Evolutionary conservation across 2,329 filamentous ascomycete genomes (phyloP), one percentile per base, ranked within the genome.

Genomic region (Verticillium tricorpus): DNA sequence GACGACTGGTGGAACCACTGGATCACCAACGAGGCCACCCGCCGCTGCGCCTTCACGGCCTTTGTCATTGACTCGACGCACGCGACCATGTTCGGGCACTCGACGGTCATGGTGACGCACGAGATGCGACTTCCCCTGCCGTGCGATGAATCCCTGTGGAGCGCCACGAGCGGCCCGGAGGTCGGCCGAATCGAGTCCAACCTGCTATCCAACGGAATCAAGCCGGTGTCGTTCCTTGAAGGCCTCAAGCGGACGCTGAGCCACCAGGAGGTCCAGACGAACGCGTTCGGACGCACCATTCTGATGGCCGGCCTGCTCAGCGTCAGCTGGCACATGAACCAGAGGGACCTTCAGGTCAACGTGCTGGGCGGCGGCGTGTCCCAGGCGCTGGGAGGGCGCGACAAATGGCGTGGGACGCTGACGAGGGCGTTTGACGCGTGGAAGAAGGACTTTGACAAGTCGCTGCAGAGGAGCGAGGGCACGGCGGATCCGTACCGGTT

Each of bases 281-380:
- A 97, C 73, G 89, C 92, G 0, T 99, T 98, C 71, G 95, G 94
- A 1, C 88, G 95, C 45, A 95, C 91, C 2, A 92, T 97, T 55
- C 82, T 99, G 59, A 98, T 98, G 93, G 90, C 94, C 1, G 95
- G 95, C 0, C 78, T 99, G 32, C 80, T 98, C 28, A 97, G 92
- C 67, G 92, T 98, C 34, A 95, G 91, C 71, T 98, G 93, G 92
- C 94, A 98, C 74, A 94, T 98, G 90, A 95, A 96, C 72, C 93
- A 98, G 73, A 86, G 94, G 70, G 95, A 98, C 73, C 84, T 97
- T 15, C 94, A 97, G 77, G 90, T 97, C 62, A 94, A 89, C 72
- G 93, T 93, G 1, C 82, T 98, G 0, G 93, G 86, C 6, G 79
- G 79, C 1, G 81, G 90, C 14, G 91, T 93, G 12, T 86, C 87